Evolutionary conservation across 768 basidiomycete species (phyloP).

Genomic region (Pulveroboletus sp.): DNA sequence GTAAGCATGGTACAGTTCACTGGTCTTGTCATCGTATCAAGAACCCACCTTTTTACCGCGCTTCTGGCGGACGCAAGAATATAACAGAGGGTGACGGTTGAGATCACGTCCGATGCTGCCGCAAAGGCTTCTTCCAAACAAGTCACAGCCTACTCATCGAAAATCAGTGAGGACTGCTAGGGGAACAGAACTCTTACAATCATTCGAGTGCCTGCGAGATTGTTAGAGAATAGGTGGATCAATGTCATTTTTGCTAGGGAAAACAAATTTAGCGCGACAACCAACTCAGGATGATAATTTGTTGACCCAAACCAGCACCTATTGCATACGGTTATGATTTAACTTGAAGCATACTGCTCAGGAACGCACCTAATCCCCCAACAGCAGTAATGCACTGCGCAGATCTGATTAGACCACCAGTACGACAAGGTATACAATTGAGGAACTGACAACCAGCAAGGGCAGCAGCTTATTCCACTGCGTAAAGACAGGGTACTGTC

Average conservation of each 20-base stretch:
- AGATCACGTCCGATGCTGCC: conserved; percentile 5
- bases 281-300: background rate
- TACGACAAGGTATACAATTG: background rate
- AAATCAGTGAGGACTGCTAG: background rate
- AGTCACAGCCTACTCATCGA: background rate
- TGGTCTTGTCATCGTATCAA: background rate
- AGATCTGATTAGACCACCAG: background rate
- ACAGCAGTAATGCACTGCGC: conserved; percentile 1
- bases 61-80: conserved; percentile 11
- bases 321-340: background rate
- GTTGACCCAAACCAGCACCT: conserved; percentile 9
- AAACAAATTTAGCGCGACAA: background rate
- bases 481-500: conserved; percentile 3
- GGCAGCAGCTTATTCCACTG: background rate
- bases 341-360: too few relatives aligned
- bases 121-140: conserved; percentile 10
- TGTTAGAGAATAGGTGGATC: background rate
- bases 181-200: background rate
- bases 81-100: conserved; percentile 6
- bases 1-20: background rate
- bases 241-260: conserved; percentile 1
- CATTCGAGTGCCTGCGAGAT: background rate
- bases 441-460: conserved; percentile 4
- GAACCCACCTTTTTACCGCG: conserved; percentile 3
- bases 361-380: conserved; percentile 3